Evolutionary conservation across 257 asterid species (phyloP).

Genomic region (Sherardia arvensis): DNA sequence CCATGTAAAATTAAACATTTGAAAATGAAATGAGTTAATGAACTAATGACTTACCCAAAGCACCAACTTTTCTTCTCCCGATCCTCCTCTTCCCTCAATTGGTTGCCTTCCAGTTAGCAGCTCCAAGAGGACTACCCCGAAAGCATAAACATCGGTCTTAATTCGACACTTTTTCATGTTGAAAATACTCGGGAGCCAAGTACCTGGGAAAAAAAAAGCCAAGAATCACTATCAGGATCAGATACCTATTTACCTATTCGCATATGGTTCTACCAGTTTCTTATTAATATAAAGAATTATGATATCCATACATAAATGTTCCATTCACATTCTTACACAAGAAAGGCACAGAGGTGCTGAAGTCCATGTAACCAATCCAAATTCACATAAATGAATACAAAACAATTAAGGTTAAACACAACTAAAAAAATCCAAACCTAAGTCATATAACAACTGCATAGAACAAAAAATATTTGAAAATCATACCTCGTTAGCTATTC

Average conservation of each 20-base stretch:
- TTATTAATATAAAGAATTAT: not conserved
- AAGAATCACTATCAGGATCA: constrained; percentile 12
- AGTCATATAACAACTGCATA: too few species aligned
- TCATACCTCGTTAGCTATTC: not conserved
- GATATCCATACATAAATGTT: constrained; percentile 63
- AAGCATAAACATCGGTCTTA: constrained; percentile 84
- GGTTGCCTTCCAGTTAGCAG: constrained; percentile 82
- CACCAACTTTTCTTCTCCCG: constrained; percentile 82
- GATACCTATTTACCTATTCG: too few species aligned
- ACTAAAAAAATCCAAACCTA: not conserved
- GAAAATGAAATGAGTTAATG: not conserved
- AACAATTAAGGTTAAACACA: constrained; percentile 3
- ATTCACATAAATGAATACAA: constrained; percentile 63
- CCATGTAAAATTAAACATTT: not conserved
- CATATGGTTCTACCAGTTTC: not conserved
- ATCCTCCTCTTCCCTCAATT: constrained; percentile 69
- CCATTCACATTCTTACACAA: constrained; percentile 93
- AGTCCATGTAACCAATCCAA: constrained; percentile 94
- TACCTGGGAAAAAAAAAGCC: constrained; percentile 42
- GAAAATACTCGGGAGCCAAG: constrained; percentile 92
- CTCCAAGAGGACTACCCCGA: constrained; percentile 83
- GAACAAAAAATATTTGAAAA: too few species aligned
- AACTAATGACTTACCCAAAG: constrained; percentile 53
- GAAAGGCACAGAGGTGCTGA: constrained; percentile 84
- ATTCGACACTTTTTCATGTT: constrained; percentile 90